Conservation (phyloP, 352 stramenopile genomes). For the Stramenopiles sp. region DNA sequence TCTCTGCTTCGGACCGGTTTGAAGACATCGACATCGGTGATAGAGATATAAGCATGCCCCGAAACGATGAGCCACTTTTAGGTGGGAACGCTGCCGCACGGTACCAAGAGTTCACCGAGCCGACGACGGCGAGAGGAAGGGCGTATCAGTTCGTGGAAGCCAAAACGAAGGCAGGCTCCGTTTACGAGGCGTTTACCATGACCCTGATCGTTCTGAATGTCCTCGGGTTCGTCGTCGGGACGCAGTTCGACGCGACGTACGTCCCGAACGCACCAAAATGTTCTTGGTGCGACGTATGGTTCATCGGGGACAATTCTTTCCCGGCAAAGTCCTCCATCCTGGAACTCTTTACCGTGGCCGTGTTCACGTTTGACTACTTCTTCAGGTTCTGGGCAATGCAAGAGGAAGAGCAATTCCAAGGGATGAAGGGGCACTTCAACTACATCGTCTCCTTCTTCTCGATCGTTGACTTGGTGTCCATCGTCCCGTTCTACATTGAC, state of each 20-base stretch:
- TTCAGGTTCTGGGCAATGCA: conserved; percentile 34
- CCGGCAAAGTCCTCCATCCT: conserved; percentile 15
- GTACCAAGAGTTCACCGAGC: too few species aligned
- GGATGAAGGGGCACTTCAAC: conserved; percentile 22
- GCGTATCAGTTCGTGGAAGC: not conserved
- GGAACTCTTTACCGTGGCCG: conserved; percentile 32
- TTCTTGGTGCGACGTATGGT: not conserved
- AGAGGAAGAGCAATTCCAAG: conserved; percentile 26
- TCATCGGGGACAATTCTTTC: not conserved
- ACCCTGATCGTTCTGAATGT: conserved; percentile 36
- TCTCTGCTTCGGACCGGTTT: too few species aligned
- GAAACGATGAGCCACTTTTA: too few species aligned
- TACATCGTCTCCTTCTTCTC: conserved; percentile 40
- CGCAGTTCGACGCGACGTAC: conserved; percentile 29
- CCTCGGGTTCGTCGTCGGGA: conserved; percentile 26
- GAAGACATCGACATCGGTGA: too few species aligned
- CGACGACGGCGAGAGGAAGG: not conserved
- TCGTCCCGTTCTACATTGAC: conserved; percentile 46
- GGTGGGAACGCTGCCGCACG: too few species aligned
- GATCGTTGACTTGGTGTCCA: conserved; percentile 39
- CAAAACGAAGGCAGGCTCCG: conserved; percentile 17
- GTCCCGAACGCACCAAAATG: conserved; percentile 14
- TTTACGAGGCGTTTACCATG: conserved; percentile 37
- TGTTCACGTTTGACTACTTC: conserved; percentile 43
- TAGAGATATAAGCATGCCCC: too few species aligned